These are phyloP conservation scores for Leccinum aurantiacum DNA, from an alignment of 768 basidiomycete species.

Conservation along the genomic window DNA sequence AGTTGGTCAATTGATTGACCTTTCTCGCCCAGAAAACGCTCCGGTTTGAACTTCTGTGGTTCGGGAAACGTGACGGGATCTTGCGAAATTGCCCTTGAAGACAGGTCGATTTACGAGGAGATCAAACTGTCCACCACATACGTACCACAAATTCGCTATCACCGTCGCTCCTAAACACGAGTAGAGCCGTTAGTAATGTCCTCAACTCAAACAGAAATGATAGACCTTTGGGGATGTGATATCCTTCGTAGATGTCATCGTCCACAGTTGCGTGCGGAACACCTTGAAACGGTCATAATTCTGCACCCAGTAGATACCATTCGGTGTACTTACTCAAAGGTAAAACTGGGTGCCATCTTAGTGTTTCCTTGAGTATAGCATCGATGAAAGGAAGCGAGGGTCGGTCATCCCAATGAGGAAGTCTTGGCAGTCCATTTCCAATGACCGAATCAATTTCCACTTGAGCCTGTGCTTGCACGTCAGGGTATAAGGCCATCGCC, in stretches of 20 bases:
- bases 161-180: conserved; percentile 19
- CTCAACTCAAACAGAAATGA: not conserved
- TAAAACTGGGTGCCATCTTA: conserved; percentile 25
- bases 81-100: conserved; percentile 34
- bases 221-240: conserved; percentile 52
- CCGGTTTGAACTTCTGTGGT: conserved; percentile 39
- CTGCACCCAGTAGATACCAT: not conserved
- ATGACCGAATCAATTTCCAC: conserved; percentile 21
- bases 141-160: conserved; percentile 21
- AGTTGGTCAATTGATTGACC: conserved; percentile 7
- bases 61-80: conserved; percentile 39
- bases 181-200: not conserved
- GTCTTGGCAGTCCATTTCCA: conserved; percentile 19
- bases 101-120: not conserved
- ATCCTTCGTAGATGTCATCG: conserved; percentile 44
- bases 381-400: conserved; percentile 23
- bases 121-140: not conserved
- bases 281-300: conserved; percentile 13
- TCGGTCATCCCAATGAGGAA: conserved; percentile 22
- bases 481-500: conserved; percentile 27
- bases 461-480: conserved; percentile 22
- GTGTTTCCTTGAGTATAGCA: conserved; percentile 23
- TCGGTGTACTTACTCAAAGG: conserved; percentile 10
- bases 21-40: conserved; percentile 29
- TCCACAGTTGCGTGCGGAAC: conserved; percentile 34